These are phyloP conservation scores for Phaeomoniella chlamydospora DNA, from an alignment of 2,329 filamentous ascomycete genomes.

Conservation along the genomic window DNA sequence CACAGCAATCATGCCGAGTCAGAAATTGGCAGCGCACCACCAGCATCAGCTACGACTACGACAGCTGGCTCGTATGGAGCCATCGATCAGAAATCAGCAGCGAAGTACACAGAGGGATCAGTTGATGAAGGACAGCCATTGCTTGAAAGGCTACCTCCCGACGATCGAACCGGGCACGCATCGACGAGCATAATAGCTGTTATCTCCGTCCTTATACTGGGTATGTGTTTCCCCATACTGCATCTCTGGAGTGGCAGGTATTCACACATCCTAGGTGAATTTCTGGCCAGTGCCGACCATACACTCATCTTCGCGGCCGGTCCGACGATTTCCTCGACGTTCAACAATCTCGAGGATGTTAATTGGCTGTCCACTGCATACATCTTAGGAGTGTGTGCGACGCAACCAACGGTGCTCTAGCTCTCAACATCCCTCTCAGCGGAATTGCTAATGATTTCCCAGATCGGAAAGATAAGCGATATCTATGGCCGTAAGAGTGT, in stretches of 20 bases:
- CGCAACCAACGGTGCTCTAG: neutral
- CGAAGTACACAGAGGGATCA: neutral
- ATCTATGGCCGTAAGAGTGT: conserved; percentile 28
- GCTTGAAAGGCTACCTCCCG: neutral
- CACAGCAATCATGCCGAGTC: no score
- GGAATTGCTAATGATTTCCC: no score
- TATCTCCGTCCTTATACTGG: neutral
- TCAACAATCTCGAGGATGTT: conserved; percentile 23
- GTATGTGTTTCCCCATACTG: neutral
- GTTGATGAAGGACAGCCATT: neutral
- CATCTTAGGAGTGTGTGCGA: conserved; percentile 22
- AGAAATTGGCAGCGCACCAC: no score
- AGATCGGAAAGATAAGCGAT: conserved; percentile 30
- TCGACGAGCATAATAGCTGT: neutral
- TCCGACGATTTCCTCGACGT: conserved; percentile 33
- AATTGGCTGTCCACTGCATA: conserved; percentile 31
- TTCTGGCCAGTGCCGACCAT: conserved; percentile 50
- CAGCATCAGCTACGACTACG: no score
- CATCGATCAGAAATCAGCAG: neutral
- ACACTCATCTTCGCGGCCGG: conserved; percentile 55
- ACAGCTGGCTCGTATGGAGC: neutral
- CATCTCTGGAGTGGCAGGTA: neutral
- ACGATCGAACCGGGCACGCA: neutral
- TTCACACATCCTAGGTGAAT: conserved; percentile 34
- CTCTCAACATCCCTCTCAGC: no score